Conservation (phyloP, 1,284 basidiomycete species). For the Tremellales sp. region DNA sequence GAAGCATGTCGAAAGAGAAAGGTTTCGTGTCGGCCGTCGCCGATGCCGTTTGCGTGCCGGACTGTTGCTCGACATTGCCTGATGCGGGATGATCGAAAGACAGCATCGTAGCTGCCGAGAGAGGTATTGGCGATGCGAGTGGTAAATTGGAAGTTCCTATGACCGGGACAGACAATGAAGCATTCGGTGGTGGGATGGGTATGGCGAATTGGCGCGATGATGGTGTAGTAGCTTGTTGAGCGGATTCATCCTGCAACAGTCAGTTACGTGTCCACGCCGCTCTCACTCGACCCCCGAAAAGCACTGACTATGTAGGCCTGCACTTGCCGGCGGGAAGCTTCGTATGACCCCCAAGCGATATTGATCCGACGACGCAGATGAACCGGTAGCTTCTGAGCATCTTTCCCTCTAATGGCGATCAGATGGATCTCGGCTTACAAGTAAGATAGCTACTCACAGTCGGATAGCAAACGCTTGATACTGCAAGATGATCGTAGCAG, state of each 20-base stretch:
- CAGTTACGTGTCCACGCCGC: no score
- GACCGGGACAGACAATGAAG: no score
- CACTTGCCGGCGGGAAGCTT: constrained; percentile 22
- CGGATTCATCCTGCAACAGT: constrained; percentile 1
- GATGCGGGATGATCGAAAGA: no score
- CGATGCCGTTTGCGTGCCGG: no score
- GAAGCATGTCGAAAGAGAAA: neutral
- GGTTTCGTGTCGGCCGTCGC: neutral
- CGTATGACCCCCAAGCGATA: constrained; percentile 28
- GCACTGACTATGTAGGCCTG: neutral
- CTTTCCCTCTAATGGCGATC: constrained; percentile 1
- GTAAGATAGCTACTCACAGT: constrained; percentile 14
- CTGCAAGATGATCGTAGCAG: constrained; percentile 29
- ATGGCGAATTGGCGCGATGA: neutral
- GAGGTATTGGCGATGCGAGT: constrained; percentile 17
- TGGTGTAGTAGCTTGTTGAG: neutral
- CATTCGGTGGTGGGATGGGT: neutral
- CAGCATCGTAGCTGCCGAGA: constrained; percentile 18
- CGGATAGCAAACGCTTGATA: constrained; percentile 23
- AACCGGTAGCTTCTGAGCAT: constrained; percentile 12
- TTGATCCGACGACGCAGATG: constrained; percentile 26
- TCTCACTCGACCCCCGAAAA: no score
- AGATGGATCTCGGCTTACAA: neutral
- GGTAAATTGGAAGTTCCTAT: no score
- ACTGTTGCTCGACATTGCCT: no score